Conservation (phyloP, 192 early-diverging fungal genomes). For the Helicostylum pulchrum region DNA sequence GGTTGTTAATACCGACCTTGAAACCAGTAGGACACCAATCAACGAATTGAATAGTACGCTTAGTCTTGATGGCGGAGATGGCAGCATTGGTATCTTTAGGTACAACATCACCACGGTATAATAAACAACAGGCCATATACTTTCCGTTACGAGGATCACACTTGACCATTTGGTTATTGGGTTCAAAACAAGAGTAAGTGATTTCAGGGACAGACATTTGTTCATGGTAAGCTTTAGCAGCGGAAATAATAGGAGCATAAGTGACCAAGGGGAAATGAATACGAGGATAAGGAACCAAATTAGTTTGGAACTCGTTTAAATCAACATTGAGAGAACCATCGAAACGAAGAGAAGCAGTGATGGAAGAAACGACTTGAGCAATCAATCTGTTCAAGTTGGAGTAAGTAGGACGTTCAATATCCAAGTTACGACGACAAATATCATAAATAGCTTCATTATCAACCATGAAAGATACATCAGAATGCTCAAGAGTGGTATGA, state of each 20-base stretch:
- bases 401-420: conserved; percentile 96
- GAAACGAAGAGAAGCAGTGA: conserved; percentile 99
- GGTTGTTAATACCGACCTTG: conserved; percentile 98
- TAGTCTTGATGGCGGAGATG: conserved; percentile 90
- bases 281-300: conserved; percentile 98
- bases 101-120: conserved; percentile 99
- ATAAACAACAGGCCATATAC: conserved; percentile 99
- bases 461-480: conserved; percentile 99
- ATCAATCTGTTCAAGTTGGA: conserved; percentile 97
- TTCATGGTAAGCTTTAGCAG: conserved; percentile 97
- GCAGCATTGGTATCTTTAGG: conserved; percentile 96
- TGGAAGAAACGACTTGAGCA: conserved; percentile 98
- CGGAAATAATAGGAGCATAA: conserved; percentile 93
- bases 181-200: conserved; percentile 96
- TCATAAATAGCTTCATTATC: conserved; percentile 99
- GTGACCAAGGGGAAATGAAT: conserved; percentile 99
- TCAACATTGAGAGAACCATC: conserved; percentile 98
- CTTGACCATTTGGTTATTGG: conserved; percentile 99
- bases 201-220: conserved; percentile 94
- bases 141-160: conserved; percentile 96
- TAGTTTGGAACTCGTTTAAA: conserved; percentile 99
- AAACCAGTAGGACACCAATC: conserved; percentile 99
- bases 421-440: conserved; percentile 97
- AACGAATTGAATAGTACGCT: conserved; percentile 95
- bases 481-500: conserved; percentile 98